Evolutionary conservation across 2,329 filamentous ascomycete species (phyloP), one percentile per base, ranked within the genome.

Genomic region (Fusarium neocosmosporiellum): DNA sequence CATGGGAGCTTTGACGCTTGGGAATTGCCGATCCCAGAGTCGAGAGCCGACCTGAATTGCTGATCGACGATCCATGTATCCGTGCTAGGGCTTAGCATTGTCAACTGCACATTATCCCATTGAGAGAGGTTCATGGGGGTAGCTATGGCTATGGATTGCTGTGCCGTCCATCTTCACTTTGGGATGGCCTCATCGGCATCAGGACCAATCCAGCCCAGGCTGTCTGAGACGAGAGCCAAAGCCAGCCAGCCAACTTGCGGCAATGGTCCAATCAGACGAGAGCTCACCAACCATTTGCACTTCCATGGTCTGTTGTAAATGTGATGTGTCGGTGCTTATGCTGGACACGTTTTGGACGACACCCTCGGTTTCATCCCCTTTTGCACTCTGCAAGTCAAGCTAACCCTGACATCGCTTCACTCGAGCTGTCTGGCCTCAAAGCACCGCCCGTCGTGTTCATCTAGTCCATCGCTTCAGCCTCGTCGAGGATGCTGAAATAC

Each of bases 1-100:
- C 41, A 46, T 54, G 66, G 68, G 68, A 69, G 70, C 70, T 73
- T 66, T 63, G 31, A 66, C 67, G 65, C 43, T 39, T 59, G 46
- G 10, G 63, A 65, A 43, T 36, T 24, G 71, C 41, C 67, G 70
- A 73, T 73, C 67, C 34, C 63, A 43, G 48, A 65, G 67, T 53
- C 57, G 63, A 46, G 59, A 71, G 61, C 60, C 58, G 70, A 18
- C 46, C 57, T 65, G 67, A 64, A 50, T 63, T 65, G 68, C 48
- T 73, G 70, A 73, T 73, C 71, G 71, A 66, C 71, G 71, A 73
- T 73, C 71, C 46, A 37, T 46, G 39, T 6, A 59, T 54, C 43
- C 33, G 66, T 58, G 67, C 64, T 50, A 57, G 63, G 63, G 67
- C 65, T 33, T 41, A 48, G 65, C 27, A 33, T 31, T 53, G 60